Evolutionary conservation across 2,329 filamentous ascomycete species (phyloP).

Genomic region (Pseudogymnoascus sp.): DNA sequence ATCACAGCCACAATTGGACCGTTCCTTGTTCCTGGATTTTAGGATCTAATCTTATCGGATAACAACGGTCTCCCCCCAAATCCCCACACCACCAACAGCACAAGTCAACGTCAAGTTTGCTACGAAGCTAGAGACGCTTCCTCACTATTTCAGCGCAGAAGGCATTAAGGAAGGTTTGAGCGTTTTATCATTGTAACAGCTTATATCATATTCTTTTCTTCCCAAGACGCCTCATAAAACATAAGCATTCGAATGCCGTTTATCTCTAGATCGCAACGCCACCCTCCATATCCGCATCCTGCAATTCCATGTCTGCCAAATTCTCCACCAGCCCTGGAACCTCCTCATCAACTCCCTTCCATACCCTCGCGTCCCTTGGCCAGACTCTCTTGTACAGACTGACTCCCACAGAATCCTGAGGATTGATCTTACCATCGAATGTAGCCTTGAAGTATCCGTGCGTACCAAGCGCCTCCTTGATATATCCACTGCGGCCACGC

Average conservation of each 20-base stretch:
- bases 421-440: conserved; percentile 93
- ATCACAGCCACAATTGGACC: background rate
- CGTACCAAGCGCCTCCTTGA: conserved; percentile 91
- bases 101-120: background rate
- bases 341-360: conserved; percentile 16
- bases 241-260: conserved; percentile 1
- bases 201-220: conserved; percentile 9
- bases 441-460: conserved; percentile 99
- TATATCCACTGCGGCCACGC: conserved; percentile 75
- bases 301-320: conserved; percentile 21
- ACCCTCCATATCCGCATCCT: conserved; percentile 11
- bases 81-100: background rate
- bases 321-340: conserved; percentile 21
- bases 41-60: conserved; percentile 1
- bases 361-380: conserved; percentile 56
- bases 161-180: background rate
- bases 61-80: background rate
- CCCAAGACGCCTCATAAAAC: conserved; percentile 4
- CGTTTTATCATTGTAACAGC: conserved; percentile 3
- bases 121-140: background rate
- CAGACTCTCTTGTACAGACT: conserved; percentile 81
- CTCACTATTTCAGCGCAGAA: background rate
- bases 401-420: conserved; percentile 86
- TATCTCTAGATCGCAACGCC: conserved; percentile 4
- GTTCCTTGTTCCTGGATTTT: background rate